These are phyloP conservation scores for Pseudogymnoascus sp. DNA, from an alignment of 2,329 filamentous ascomycete genomes.

Conservation along the genomic window DNA sequence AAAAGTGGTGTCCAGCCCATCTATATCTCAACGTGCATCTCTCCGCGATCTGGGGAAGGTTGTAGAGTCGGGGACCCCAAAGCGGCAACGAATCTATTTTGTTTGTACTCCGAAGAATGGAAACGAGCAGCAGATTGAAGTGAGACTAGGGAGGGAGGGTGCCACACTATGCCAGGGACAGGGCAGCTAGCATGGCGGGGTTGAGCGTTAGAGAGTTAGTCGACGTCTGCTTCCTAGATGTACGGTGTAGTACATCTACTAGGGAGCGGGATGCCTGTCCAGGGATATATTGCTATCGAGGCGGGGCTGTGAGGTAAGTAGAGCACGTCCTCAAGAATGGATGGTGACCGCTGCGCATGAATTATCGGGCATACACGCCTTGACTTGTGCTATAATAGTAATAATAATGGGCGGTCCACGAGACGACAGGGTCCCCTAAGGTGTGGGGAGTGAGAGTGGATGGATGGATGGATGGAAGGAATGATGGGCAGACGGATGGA, in stretches of 20 bases:
- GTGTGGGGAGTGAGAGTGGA: constrained; percentile 1
- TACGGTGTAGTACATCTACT: not conserved
- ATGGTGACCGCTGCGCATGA: not conserved
- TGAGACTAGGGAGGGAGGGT: constrained; percentile 1
- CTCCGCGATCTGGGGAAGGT: not conserved
- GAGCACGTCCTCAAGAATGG: not conserved
- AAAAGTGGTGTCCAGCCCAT: constrained; percentile 2
- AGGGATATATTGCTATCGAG: constrained; percentile 1
- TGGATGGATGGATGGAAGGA: not conserved
- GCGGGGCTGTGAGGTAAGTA: not conserved
- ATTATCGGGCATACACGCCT: not conserved
- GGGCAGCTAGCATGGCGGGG: not conserved
- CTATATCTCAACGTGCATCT: constrained; percentile 4
- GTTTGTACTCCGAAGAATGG: constrained; percentile 2
- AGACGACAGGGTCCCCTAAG: not conserved
- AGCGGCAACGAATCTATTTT: constrained; percentile 3
- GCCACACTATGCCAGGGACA: constrained; percentile 5
- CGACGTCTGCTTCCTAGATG: not conserved
- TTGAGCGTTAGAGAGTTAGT: constrained; percentile 6
- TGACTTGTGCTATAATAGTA: constrained; percentile 1
- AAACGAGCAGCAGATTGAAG: constrained; percentile 2
- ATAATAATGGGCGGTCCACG: not conserved
- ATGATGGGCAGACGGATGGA: not conserved
- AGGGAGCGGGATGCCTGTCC: constrained; percentile 1
- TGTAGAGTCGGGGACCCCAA: not conserved